Evolutionary conservation across 805 yeast genomes (phyloP).

Genomic region (Metschnikowia shivogae): DNA sequence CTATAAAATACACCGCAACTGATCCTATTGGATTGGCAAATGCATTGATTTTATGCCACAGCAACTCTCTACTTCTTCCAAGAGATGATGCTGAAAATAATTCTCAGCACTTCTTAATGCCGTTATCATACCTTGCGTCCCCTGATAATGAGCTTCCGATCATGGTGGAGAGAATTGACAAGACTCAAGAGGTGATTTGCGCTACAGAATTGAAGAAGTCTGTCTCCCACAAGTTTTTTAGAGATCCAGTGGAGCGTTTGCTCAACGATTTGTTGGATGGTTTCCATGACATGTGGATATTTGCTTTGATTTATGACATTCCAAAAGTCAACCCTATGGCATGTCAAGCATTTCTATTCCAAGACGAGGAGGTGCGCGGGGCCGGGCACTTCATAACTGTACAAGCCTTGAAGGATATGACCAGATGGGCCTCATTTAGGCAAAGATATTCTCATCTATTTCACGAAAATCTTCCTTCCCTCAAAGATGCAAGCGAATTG

Average conservation of each 20-base stretch:
- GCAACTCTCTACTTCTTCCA: slow-evolving; percentile 44
- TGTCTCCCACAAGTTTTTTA: slow-evolving; percentile 1
- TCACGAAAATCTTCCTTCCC: neutral
- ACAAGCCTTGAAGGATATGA: slow-evolving; percentile 7
- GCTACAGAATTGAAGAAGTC: neutral
- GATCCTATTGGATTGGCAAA: slow-evolving; percentile 57
- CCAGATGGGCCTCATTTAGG: slow-evolving; percentile 12
- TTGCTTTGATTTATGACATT: slow-evolving; percentile 11
- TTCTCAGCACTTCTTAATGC: slow-evolving; percentile 32
- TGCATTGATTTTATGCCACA: slow-evolving; percentile 44
- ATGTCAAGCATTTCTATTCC: slow-evolving; percentile 4
- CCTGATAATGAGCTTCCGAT: slow-evolving; percentile 51
- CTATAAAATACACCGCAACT: slow-evolving; percentile 37
- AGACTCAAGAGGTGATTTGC: neutral
- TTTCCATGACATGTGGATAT: slow-evolving; percentile 15
- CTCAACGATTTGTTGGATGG: slow-evolving; percentile 12
- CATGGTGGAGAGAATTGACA: slow-evolving; percentile 44
- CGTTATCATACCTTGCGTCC: slow-evolving; percentile 48
- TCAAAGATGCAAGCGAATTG: slow-evolving; percentile 1
- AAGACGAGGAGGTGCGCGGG: slow-evolving; percentile 4
- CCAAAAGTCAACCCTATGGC: slow-evolving; percentile 3
- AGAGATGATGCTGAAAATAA: slow-evolving; percentile 10
- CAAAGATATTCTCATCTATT: slow-evolving; percentile 10
- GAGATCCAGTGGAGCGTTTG: slow-evolving; percentile 5
- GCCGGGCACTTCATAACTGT: neutral